Percentiles rank a stretch among this genome's conserved stretches.
Evolutionary conservation across 2,329 filamentous ascomycete genomes (phyloP).

Genomic region (Dothidotthia symphoricarpi): DNA sequence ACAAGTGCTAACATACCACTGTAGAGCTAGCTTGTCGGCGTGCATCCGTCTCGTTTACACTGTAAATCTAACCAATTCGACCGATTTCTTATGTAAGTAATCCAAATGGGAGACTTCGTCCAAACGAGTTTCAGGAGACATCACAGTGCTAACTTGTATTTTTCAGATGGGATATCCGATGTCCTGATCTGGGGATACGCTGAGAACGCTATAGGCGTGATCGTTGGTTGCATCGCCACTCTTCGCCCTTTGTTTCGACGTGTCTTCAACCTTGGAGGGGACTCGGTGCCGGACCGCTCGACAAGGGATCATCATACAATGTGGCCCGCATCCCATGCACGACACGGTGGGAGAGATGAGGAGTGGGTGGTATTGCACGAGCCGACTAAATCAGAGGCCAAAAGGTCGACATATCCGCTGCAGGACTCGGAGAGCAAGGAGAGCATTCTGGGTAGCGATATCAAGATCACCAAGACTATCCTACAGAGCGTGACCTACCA

Average conservation of each 20-base stretch:
- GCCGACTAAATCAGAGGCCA: constrained; percentile 1
- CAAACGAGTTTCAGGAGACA: no score
- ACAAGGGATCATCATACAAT: constrained; percentile 1
- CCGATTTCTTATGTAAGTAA: constrained; percentile 31
- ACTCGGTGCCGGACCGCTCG: constrained; percentile 4
- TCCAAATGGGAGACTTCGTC: no score
- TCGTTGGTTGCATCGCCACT: constrained; percentile 37
- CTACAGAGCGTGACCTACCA: background rate
- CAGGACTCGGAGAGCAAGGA: constrained; percentile 6
- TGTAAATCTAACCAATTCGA: constrained; percentile 31
- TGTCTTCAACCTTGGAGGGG: constrained; percentile 16
- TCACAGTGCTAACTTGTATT: background rate
- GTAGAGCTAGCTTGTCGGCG: constrained; percentile 27
- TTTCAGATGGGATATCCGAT: constrained; percentile 29
- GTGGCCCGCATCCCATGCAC: background rate
- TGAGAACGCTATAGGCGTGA: constrained; percentile 38
- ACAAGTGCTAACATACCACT: constrained; percentile 8
- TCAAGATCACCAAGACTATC: constrained; percentile 2
- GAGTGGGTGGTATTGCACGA: constrained; percentile 8
- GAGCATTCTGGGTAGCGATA: constrained; percentile 1
- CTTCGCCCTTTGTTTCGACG: constrained; percentile 36
- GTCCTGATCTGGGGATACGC: constrained; percentile 42
- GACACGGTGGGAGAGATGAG: constrained; percentile 1
- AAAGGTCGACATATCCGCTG: background rate
- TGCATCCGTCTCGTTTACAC: constrained; percentile 40